These are phyloP conservation scores for Syzygium aqueum DNA, from an alignment of 345 rosid species.

Conservation along the genomic window DNA sequence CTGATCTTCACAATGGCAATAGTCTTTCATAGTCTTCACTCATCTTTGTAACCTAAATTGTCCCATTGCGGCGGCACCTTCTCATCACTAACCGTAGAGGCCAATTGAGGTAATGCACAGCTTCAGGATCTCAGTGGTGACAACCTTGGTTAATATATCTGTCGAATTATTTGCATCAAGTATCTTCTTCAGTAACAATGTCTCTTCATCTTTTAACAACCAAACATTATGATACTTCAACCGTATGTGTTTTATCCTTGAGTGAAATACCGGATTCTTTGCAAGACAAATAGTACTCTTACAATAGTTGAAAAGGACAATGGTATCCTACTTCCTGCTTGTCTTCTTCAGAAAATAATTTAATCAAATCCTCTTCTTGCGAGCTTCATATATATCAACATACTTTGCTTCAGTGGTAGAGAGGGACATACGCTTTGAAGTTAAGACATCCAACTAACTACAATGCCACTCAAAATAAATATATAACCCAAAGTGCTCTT, in stretches of 20 bases:
- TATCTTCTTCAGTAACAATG: not conserved
- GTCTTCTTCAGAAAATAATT: not conserved
- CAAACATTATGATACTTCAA: not conserved
- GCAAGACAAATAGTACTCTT: not conserved
- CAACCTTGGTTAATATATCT: not conserved
- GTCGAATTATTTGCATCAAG: not conserved
- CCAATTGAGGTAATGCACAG: not conserved
- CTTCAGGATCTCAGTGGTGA: not conserved
- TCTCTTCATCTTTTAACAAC: not conserved
- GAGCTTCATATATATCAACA: not conserved
- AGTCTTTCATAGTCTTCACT: not conserved
- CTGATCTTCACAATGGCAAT: not conserved
- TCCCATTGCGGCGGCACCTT: not conserved
- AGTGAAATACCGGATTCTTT: not conserved
- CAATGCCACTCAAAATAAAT: not conserved
- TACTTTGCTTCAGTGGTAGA: not conserved
- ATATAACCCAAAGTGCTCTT: not conserved
- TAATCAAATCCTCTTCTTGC: not conserved
- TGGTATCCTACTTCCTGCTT: not conserved
- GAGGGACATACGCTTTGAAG: not conserved
- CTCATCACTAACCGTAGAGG: not conserved
- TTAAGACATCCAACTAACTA: not conserved
- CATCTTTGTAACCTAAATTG: not conserved
- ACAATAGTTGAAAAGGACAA: not conserved
- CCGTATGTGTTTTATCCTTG: not conserved